These are phyloP conservation scores for Serendipita sp. DNA, from an alignment of 768 basidiomycete species.

Conservation along the genomic window DNA sequence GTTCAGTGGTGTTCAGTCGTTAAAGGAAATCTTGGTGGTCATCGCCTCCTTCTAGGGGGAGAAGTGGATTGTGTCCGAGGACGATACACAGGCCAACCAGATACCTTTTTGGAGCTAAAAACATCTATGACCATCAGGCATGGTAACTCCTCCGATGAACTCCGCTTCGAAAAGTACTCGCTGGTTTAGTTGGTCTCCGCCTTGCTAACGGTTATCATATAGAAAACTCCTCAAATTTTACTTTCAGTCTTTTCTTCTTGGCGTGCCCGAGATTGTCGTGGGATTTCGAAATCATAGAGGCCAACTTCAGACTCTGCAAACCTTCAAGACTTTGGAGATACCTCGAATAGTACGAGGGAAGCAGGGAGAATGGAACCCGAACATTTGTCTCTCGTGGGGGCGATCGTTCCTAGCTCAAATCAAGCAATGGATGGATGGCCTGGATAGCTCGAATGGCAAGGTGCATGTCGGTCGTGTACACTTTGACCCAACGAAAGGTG, in stretches of 20 bases:
- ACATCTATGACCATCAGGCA: constrained; percentile 56
- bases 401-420: constrained; percentile 43
- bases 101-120: constrained; percentile 73
- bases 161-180: constrained; percentile 63
- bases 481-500: constrained; percentile 44
- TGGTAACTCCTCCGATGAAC: constrained; percentile 39
- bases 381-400: constrained; percentile 62
- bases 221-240: constrained; percentile 89
- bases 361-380: constrained; percentile 61
- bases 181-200: not conserved
- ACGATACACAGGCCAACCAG: constrained; percentile 41
- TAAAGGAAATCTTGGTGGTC: constrained; percentile 64
- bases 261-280: constrained; percentile 80
- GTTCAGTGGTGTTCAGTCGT: constrained; percentile 85
- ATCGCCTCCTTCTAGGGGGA: constrained; percentile 64
- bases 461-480: constrained; percentile 53
- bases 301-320: constrained; percentile 44
- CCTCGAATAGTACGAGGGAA: constrained; percentile 66
- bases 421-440: constrained; percentile 14
- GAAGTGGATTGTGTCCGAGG: constrained; percentile 85
- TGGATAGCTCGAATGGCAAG: constrained; percentile 15
- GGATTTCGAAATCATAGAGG: constrained; percentile 78
- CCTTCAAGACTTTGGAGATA: constrained; percentile 64
- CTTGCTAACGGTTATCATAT: constrained; percentile 18
- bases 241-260: constrained; percentile 80